A percentile compares a stretch with the other conserved stretches of the same genome.
These are phyloP conservation scores for Daldinia sp. DNA, from an alignment of 2,329 filamentous ascomycete species.

Conservation along the genomic window DNA sequence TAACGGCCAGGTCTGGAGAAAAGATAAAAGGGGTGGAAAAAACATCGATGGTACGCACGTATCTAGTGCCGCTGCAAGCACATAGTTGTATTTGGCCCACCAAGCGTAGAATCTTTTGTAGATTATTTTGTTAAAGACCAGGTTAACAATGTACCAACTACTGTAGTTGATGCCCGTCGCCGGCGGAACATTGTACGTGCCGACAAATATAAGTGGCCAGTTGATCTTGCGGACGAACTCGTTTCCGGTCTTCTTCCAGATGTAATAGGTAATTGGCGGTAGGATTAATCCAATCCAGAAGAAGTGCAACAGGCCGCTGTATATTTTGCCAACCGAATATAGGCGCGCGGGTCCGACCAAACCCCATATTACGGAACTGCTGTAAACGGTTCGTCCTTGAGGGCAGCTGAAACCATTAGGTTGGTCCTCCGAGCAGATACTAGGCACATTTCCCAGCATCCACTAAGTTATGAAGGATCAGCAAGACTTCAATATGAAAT, in stretches of 20 bases:
- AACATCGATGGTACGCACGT: conserved; percentile 25
- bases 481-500: background rate
- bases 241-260: conserved; percentile 55
- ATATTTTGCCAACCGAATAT: conserved; percentile 61
- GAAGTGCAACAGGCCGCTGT: conserved; percentile 61
- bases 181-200: conserved; percentile 56
- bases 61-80: conserved; percentile 52
- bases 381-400: conserved; percentile 61
- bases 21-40: background rate
- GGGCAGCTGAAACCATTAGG: conserved; percentile 62
- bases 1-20: too few relatives aligned
- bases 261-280: conserved; percentile 57
- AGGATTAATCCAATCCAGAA: conserved; percentile 62
- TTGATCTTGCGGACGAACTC: conserved; percentile 54
- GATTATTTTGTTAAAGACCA: conserved; percentile 60
- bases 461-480: conserved; percentile 36
- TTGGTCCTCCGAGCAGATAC: conserved; percentile 57
- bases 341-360: conserved; percentile 63
- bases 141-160: conserved; percentile 59
- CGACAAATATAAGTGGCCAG: conserved; percentile 54
- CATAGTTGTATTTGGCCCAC: conserved; percentile 61
- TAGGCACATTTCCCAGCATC: conserved; percentile 55
- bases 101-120: conserved; percentile 58
- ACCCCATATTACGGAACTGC: conserved; percentile 63
- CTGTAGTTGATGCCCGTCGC: conserved; percentile 54